A percentile compares a stretch with the other conserved stretches of the same genome.
These are phyloP conservation scores for Moricandia arvensis DNA, from an alignment of 345 rosid species.

Conservation along the genomic window DNA sequence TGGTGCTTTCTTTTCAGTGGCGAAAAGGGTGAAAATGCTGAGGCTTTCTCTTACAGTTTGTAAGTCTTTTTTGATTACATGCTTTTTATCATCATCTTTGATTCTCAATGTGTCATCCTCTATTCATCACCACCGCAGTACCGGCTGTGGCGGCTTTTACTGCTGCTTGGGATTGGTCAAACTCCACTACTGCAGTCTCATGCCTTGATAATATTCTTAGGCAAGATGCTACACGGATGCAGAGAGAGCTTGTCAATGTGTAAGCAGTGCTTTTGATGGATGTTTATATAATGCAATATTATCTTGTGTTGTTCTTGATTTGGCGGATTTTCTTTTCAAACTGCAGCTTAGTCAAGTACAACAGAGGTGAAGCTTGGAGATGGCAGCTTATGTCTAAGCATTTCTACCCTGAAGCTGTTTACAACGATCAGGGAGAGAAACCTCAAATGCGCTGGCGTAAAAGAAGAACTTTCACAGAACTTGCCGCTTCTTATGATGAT, in stretches of 20 bases:
- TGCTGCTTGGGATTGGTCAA: conserved; percentile 41
- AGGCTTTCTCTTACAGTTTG: conserved; percentile 26
- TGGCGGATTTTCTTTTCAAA: conserved; percentile 13
- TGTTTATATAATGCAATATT: neutral
- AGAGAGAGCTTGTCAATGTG: conserved; percentile 73
- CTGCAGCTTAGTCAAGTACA: conserved; percentile 55
- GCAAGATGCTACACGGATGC: conserved; percentile 61
- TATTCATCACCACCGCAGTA: conserved; percentile 35
- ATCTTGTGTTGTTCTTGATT: conserved; percentile 8
- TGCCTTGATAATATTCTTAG: conserved; percentile 60
- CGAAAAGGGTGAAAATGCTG: conserved; percentile 13
- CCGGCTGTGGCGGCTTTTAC: conserved; percentile 31
- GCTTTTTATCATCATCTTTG: neutral
- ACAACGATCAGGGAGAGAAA: conserved; percentile 57
- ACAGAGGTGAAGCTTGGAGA: conserved; percentile 51
- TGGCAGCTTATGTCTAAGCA: conserved; percentile 55
- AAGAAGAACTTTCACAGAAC: conserved; percentile 56
- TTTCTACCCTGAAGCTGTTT: conserved; percentile 78
- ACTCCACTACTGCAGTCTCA: conserved; percentile 40
- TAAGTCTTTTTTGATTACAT: conserved; percentile 1
- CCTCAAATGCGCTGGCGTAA: conserved; percentile 71
- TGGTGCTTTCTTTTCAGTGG: conserved; percentile 11
- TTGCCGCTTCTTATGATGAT: conserved; percentile 26
- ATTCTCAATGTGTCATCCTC: neutral
- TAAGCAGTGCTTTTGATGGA: conserved; percentile 33